A percentile compares a stretch with the other conserved stretches of the same genome.
These are phyloP conservation scores for Claviceps quebecensis DNA, from an alignment of 2,329 filamentous ascomycete genomes.

Conservation along the genomic window DNA sequence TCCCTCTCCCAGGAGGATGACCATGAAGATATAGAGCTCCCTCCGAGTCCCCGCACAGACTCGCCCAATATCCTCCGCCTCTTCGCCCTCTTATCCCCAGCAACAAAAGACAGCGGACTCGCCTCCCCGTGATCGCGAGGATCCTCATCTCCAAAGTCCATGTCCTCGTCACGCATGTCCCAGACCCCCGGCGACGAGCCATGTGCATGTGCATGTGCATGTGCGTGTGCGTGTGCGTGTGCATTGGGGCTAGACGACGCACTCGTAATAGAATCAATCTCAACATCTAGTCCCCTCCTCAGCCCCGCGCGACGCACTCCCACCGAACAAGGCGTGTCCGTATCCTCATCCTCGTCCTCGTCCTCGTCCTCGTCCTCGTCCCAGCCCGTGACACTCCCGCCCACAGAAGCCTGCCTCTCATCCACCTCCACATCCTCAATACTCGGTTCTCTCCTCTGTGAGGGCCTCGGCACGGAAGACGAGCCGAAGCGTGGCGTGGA, in stretches of 20 bases:
- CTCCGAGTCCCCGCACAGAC: constrained; percentile 13
- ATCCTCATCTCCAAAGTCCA: background rate
- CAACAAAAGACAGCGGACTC: background rate
- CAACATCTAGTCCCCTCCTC: background rate
- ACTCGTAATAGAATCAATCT: background rate
- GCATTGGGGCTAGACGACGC: background rate
- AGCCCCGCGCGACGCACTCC: background rate
- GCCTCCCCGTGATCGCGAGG: background rate
- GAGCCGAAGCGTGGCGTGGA: constrained; percentile 25
- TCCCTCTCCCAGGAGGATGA: too few relatives aligned
- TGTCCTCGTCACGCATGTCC: too few relatives aligned
- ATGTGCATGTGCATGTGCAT: too few relatives aligned
- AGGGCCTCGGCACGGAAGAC: constrained; percentile 17
- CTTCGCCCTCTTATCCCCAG: constrained; percentile 8
- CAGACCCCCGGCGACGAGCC: too few relatives aligned
- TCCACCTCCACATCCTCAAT: constrained; percentile 22
- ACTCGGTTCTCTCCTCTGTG: constrained; percentile 13
- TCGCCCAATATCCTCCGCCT: constrained; percentile 8
- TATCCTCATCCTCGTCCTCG: background rate
- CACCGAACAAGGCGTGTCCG: too few relatives aligned
- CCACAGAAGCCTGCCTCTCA: constrained; percentile 3
- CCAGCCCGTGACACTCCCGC: background rate
- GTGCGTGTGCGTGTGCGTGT: too few relatives aligned
- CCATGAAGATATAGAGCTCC: constrained; percentile 5
- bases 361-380: background rate